Evolutionary conservation across 169 alveolate species (phyloP).

Genomic region (Eimeria praecox): DNA sequence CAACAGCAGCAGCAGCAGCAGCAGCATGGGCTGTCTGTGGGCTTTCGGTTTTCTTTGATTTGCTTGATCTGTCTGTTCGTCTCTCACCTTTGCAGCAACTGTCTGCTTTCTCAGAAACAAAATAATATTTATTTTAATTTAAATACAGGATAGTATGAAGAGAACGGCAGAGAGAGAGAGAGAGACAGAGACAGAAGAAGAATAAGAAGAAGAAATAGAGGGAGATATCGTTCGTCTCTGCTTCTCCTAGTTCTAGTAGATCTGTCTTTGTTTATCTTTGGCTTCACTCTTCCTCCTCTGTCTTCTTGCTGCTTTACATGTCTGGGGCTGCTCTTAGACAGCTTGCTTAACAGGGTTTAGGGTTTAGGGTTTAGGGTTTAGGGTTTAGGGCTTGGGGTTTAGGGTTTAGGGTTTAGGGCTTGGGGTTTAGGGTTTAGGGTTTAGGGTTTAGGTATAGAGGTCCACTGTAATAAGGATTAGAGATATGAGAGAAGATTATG

Average conservation of each 20-base stretch:
- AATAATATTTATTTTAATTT: not conserved
- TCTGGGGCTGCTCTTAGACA: not conserved
- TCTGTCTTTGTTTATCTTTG: no score
- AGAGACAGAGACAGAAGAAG: not conserved
- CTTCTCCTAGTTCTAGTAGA: no score
- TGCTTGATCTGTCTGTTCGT: not conserved
- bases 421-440: no score
- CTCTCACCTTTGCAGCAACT: not conserved
- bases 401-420: no score
- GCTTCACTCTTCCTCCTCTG: not conserved
- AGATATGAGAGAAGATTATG: no score
- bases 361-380: constrained; percentile 9
- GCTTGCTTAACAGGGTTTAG: not conserved
- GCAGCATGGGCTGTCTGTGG: not conserved
- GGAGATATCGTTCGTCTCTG: no score
- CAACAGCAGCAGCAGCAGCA: not conserved
- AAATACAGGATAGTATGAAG: not conserved
- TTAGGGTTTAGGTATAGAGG: no score
- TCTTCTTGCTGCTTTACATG: not conserved
- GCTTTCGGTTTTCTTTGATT: not conserved
- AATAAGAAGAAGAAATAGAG: not conserved
- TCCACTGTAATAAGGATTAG: no score
- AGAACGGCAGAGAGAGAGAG: not conserved
- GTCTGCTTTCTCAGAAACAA: not conserved
- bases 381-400: no score